These are phyloP conservation scores for Thermomyces lanuginosus DNA, from an alignment of 2,329 filamentous ascomycete genomes.

Conservation along the genomic window DNA sequence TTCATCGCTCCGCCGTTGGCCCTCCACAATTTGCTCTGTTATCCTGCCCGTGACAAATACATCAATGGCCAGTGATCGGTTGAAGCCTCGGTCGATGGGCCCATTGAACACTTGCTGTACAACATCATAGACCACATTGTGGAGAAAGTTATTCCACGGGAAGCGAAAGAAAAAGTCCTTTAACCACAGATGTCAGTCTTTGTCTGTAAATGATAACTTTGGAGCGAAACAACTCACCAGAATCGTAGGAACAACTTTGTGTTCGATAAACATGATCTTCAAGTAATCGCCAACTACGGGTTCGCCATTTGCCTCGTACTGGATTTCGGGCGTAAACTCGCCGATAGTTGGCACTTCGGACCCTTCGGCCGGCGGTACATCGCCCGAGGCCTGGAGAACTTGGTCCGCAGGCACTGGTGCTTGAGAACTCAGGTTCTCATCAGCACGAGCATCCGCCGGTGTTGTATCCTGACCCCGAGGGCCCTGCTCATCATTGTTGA, in stretches of 20 bases:
- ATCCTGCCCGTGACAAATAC: constrained; percentile 83
- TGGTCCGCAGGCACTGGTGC: background rate
- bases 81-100: constrained; percentile 90
- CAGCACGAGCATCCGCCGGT: constrained; percentile 6
- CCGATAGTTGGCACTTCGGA: constrained; percentile 7
- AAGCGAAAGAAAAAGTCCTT: constrained; percentile 97
- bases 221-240: constrained; percentile 58
- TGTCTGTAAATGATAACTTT: no score
- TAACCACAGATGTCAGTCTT: no score
- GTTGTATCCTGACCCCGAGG: constrained; percentile 17
- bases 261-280: constrained; percentile 91
- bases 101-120: constrained; percentile 99
- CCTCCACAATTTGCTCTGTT: constrained; percentile 80
- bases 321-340: constrained; percentile 28
- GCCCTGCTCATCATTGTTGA: constrained; percentile 43
- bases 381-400: constrained; percentile 33
- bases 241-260: constrained; percentile 88
- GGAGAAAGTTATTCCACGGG: constrained; percentile 98
- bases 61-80: constrained; percentile 74
- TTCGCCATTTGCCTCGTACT: constrained; percentile 44
- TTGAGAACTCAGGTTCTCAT: no score
- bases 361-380: constrained; percentile 35
- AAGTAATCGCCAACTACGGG: constrained; percentile 87
- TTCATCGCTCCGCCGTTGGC: constrained; percentile 72
- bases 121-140: constrained; percentile 98